phyloP scores from a whole-genome alignment of 306 rosid genomes.

The Lathyrus sativus region DNA sequence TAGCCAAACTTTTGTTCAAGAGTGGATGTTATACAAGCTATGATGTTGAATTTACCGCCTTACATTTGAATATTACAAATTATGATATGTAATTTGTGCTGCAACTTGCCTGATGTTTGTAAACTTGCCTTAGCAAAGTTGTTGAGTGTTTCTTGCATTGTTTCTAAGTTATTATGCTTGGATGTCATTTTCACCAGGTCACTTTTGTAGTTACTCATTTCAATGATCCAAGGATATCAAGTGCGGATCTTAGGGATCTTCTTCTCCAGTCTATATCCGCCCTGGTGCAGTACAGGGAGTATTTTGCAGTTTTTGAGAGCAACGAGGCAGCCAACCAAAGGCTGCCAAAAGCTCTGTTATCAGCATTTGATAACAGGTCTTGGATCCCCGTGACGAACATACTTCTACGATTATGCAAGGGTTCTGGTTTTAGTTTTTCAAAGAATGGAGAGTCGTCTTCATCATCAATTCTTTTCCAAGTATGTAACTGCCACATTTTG shows the following conservation, averaged over 20 bases:
- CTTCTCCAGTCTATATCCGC: slow-evolving; percentile 96
- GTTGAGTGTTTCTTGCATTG: slow-evolving; percentile 7
- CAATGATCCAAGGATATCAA: slow-evolving; percentile 92
- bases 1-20: slow-evolving; percentile 2
- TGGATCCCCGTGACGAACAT: slow-evolving; percentile 94
- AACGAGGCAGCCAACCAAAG: slow-evolving; percentile 80
- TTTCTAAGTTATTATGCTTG: slow-evolving; percentile 33
- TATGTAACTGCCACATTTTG: slow-evolving; percentile 34
- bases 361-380: slow-evolving; percentile 93
- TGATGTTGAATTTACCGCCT: slow-evolving; percentile 13
- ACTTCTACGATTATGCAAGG: slow-evolving; percentile 89
- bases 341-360: slow-evolving; percentile 84
- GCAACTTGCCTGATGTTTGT: slow-evolving; percentile 3
- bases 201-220: slow-evolving; percentile 92
- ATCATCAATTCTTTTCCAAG: slow-evolving; percentile 84
- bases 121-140: slow-evolving; percentile 24
- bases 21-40: background rate
- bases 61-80: slow-evolving; percentile 8
- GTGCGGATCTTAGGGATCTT: slow-evolving; percentile 92
- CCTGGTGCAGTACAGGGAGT: slow-evolving; percentile 87
- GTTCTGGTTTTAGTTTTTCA: slow-evolving; percentile 85
- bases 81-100: background rate
- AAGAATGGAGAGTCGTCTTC: slow-evolving; percentile 91
- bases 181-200: slow-evolving; percentile 57
- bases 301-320: slow-evolving; percentile 81